phyloP scores from a whole-genome alignment of 208 protist species.

The Acanthamoeba royreba region DNA sequence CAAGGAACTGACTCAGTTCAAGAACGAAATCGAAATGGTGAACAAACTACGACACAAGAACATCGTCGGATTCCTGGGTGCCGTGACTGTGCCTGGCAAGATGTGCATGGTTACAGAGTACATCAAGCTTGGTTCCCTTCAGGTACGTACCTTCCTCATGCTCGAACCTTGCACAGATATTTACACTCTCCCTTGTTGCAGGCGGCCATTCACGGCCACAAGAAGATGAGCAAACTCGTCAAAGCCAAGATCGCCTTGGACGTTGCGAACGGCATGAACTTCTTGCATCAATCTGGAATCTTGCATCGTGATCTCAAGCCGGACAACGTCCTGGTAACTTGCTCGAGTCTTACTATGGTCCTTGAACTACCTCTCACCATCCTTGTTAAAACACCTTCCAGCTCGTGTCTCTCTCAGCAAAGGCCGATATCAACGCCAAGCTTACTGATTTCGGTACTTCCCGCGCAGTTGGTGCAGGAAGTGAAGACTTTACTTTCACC shows the following conservation, averaged over 20 bases:
- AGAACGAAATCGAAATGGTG: constrained; percentile 24
- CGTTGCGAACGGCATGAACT: no score
- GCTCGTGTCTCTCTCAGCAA: background rate
- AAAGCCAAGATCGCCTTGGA: constrained; percentile 10
- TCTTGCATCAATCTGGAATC: no score
- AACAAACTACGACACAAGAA: constrained; percentile 28
- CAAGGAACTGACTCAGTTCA: background rate
- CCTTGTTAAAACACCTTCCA: no score
- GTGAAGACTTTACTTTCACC: background rate
- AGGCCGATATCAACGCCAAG: constrained; percentile 42
- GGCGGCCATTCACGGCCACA: background rate
- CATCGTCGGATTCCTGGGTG: background rate
- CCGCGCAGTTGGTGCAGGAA: background rate
- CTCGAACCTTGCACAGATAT: no score
- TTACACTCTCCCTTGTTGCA: no score
- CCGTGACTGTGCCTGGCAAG: background rate
- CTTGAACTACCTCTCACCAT: no score
- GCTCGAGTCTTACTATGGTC: no score
- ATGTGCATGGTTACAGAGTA: constrained; percentile 18
- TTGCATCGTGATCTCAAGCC: no score
- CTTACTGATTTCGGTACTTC: constrained; percentile 33
- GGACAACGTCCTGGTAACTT: no score
- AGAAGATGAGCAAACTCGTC: background rate
- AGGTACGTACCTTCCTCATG: no score
- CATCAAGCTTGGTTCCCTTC: background rate